These are phyloP conservation scores for Solanum corneliomulleri DNA, from an alignment of 257 asterid species.

Conservation along the genomic window DNA sequence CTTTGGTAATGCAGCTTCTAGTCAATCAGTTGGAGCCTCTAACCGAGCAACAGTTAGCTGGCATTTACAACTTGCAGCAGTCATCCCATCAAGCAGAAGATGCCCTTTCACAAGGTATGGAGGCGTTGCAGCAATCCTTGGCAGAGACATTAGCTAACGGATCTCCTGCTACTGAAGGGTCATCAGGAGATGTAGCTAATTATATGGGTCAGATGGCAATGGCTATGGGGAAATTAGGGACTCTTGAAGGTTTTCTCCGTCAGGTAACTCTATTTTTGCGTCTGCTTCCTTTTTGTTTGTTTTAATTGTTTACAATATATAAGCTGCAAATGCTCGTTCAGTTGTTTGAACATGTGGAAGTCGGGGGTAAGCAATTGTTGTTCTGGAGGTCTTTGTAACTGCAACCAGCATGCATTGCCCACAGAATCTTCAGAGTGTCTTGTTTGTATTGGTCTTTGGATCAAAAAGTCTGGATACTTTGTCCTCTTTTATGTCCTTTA, in stretches of 20 bases:
- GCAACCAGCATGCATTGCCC: neutral
- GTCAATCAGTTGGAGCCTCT: conserved; percentile 75
- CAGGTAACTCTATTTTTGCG: conserved; percentile 34
- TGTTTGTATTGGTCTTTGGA: neutral
- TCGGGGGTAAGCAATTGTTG: neutral
- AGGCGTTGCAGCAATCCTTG: conserved; percentile 77
- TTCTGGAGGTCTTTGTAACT: neutral
- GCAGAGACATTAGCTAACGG: conserved; percentile 83
- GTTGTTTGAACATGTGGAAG: neutral
- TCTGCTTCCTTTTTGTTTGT: neutral
- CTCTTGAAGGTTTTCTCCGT: conserved; percentile 74
- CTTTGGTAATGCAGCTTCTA: conserved; percentile 52
- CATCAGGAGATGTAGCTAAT: conserved; percentile 78
- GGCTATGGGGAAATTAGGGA: conserved; percentile 97
- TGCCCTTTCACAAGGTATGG: conserved; percentile 95
- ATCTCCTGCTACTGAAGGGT: conserved; percentile 44
- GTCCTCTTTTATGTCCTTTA: neutral
- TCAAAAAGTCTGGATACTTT: neutral
- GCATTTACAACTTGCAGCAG: conserved; percentile 59
- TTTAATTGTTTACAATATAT: neutral
- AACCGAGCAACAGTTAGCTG: conserved; percentile 68
- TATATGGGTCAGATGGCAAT: conserved; percentile 99
- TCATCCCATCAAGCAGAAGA: conserved; percentile 94
- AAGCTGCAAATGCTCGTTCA: neutral
- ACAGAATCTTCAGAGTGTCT: neutral